Evolutionary conservation across 148 eudicot genomes (phyloP).

Genomic region (Heliosperma pusillum): DNA sequence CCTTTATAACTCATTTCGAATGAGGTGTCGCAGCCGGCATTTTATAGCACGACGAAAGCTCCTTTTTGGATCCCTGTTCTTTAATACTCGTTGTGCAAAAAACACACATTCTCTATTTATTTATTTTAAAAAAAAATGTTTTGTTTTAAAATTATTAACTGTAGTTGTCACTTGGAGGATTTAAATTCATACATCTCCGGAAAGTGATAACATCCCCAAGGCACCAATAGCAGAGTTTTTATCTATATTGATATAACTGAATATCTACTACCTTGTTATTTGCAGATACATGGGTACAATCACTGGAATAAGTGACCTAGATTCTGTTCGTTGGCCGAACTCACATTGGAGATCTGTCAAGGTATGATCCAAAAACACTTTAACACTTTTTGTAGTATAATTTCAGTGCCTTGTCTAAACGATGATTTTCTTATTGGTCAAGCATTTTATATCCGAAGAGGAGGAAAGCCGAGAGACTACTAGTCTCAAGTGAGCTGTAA

Average conservation of each 20-base stretch:
- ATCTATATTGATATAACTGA: background rate
- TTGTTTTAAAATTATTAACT: background rate
- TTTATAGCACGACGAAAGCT: background rate
- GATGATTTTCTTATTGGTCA: background rate
- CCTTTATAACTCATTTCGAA: background rate
- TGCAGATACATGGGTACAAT: slow-evolving; percentile 99
- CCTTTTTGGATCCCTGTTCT: background rate
- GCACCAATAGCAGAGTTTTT: background rate
- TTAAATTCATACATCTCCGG: background rate
- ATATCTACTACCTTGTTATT: slow-evolving; percentile 6
- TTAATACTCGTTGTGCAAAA: background rate
- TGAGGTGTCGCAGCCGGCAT: background rate
- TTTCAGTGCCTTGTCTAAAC: background rate
- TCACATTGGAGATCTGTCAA: slow-evolving; percentile 99
- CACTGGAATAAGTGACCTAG: slow-evolving; percentile 87
- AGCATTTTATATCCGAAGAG: background rate
- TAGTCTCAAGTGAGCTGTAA: slow-evolving; percentile 4
- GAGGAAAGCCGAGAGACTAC: background rate
- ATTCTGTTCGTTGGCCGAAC: slow-evolving; percentile 94
- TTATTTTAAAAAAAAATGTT: too few relatives aligned
- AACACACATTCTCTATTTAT: background rate
- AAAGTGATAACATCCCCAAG: too few relatives aligned
- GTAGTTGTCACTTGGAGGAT: background rate
- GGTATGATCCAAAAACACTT: slow-evolving; percentile 36
- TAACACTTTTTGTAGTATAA: background rate